These are phyloP conservation scores for Entomophthora muscae DNA, from an alignment of 371 early-diverging fungal species.

Conservation along the genomic window DNA sequence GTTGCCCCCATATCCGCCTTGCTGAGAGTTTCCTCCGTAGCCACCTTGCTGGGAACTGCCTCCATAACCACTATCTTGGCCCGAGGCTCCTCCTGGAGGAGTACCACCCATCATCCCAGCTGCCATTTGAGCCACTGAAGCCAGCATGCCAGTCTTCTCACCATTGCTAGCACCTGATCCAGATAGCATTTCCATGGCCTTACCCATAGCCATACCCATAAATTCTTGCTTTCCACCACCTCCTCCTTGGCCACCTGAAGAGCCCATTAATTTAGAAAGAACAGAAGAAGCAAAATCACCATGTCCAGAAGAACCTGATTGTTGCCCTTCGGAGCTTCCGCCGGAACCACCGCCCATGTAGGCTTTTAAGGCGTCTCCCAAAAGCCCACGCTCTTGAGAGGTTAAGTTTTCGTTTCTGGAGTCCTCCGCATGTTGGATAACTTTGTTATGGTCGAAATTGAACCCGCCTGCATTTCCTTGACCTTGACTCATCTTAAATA, in stretches of 20 bases:
- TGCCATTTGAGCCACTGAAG: constrained; percentile 7
- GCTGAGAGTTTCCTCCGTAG: too few species aligned
- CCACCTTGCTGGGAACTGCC: constrained; percentile 3
- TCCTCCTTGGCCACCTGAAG: not conserved
- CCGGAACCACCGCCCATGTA: not conserved
- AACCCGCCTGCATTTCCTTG: not conserved
- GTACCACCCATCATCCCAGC: constrained; percentile 1
- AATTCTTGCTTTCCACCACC: constrained; percentile 1
- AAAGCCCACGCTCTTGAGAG: constrained; percentile 3
- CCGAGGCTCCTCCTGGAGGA: not conserved
- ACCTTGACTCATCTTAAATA: not conserved
- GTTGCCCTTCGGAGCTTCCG: not conserved
- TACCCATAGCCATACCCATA: constrained; percentile 7
- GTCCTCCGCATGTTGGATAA: not conserved
- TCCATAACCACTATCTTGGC: not conserved
- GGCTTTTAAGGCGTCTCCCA: constrained; percentile 5
- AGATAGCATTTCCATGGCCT: constrained; percentile 3
- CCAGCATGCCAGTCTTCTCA: constrained; percentile 6
- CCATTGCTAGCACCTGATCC: not conserved
- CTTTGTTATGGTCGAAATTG: constrained; percentile 7
- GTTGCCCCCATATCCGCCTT: too few species aligned
- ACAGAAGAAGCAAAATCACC: constrained; percentile 3
- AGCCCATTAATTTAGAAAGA: not conserved
- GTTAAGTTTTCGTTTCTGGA: not conserved
- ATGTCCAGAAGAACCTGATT: constrained; percentile 1